Conservation (phyloP, 2,329 filamentous ascomycete species). For the Spiromastix sp. region DNA sequence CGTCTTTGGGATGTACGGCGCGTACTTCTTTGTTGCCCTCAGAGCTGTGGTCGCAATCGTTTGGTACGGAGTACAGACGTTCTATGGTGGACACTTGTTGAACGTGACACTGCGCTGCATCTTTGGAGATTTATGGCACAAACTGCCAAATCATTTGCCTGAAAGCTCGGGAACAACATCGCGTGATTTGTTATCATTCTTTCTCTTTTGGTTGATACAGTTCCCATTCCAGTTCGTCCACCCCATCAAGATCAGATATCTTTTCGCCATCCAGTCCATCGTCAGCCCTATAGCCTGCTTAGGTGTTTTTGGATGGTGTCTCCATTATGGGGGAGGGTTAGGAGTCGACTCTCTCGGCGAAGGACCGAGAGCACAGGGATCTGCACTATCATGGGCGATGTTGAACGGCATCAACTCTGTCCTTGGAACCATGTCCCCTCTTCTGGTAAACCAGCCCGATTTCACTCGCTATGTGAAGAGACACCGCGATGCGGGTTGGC, state of each 20-base stretch:
- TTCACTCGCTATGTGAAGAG: background rate
- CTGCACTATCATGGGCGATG: background rate
- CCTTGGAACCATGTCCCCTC: background rate
- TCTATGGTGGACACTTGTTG: background rate
- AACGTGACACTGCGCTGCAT: background rate
- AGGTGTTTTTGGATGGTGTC: background rate
- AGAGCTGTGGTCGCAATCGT: background rate
- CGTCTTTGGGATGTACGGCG: slow-evolving; percentile 3
- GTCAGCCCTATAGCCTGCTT: background rate
- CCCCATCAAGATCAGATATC: background rate
- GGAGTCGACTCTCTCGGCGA: background rate
- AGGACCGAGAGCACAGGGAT: background rate
- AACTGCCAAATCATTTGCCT: background rate
- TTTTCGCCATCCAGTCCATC: background rate
- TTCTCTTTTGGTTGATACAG: background rate
- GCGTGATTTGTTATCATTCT: background rate
- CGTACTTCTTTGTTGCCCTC: background rate
- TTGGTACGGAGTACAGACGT: background rate
- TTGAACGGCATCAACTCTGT: background rate
- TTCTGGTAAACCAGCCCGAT: background rate
- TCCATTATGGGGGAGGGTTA: background rate
- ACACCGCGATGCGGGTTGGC: background rate
- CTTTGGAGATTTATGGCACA: background rate
- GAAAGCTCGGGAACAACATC: background rate
- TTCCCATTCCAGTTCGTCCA: background rate